phyloP scores from a whole-genome alignment of 345 rosid species.

The Camelina laxa region DNA sequence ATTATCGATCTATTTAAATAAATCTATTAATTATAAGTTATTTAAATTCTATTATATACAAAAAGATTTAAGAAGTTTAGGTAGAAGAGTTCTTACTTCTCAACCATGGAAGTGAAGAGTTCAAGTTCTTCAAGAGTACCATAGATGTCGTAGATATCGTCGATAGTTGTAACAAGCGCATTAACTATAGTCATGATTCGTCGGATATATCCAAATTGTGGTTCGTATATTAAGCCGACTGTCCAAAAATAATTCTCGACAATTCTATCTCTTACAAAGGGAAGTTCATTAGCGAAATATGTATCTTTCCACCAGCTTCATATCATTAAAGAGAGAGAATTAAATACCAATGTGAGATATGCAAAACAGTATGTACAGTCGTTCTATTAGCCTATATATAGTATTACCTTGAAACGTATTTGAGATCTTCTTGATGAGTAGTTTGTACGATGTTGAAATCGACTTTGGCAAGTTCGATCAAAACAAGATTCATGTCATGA shows the following conservation, averaged over 20 bases:
- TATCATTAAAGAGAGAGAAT: background rate
- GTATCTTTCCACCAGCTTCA: slow-evolving; percentile 50
- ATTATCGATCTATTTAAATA: too few species aligned
- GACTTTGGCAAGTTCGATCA: slow-evolving; percentile 36
- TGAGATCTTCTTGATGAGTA: slow-evolving; percentile 45
- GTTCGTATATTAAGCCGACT: slow-evolving; percentile 45
- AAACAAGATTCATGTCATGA: slow-evolving; percentile 11
- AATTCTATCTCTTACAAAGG: slow-evolving; percentile 46
- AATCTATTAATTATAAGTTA: too few species aligned
- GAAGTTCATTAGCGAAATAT: slow-evolving; percentile 37
- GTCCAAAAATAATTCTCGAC: slow-evolving; percentile 51
- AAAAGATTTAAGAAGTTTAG: background rate
- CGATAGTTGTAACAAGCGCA: slow-evolving; percentile 31
- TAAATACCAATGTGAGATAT: background rate
- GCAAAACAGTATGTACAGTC: background rate
- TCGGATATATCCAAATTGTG: slow-evolving; percentile 30
- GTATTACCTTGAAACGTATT: slow-evolving; percentile 37
- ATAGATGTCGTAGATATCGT: slow-evolving; percentile 47
- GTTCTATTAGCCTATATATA: background rate
- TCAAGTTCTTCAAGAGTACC: slow-evolving; percentile 52
- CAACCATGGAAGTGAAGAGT: slow-evolving; percentile 41
- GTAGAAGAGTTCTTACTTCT: slow-evolving; percentile 30
- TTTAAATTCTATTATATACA: background rate
- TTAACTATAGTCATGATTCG: slow-evolving; percentile 32
- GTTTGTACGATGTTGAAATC: slow-evolving; percentile 46